A percentile compares a stretch with the other conserved stretches of the same genome.
Evolutionary conservation across 257 asterid genomes (phyloP).

Genomic region (Marsdenia floribunda): DNA sequence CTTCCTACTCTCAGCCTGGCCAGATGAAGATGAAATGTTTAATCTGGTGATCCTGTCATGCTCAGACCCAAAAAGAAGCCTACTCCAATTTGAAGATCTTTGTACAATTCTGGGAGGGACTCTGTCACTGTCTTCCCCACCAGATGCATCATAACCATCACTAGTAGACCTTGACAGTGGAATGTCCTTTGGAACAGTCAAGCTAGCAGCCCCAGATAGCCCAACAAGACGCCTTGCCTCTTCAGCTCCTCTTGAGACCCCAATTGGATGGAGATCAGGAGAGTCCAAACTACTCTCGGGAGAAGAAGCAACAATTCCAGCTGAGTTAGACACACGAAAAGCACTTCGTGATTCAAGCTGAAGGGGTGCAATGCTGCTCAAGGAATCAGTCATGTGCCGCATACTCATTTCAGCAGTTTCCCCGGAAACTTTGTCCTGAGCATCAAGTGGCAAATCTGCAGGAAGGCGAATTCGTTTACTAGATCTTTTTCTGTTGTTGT

Average conservation of each 20-base stretch:
- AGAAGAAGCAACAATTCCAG: slow-evolving; percentile 59
- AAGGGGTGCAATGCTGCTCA: slow-evolving; percentile 58
- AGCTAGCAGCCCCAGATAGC: slow-evolving; percentile 31
- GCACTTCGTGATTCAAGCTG: slow-evolving; percentile 66
- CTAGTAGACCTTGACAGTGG: slow-evolving; percentile 85
- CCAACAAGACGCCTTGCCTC: slow-evolving; percentile 52
- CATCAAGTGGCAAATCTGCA: slow-evolving; percentile 56
- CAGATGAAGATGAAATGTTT: slow-evolving; percentile 49
- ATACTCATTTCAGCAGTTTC: slow-evolving; percentile 28
- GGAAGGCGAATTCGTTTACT: slow-evolving; percentile 83
- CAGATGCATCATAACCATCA: slow-evolving; percentile 96
- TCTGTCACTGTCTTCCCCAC: slow-evolving; percentile 94
- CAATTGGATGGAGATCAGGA: slow-evolving; percentile 67
- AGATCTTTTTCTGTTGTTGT: slow-evolving; percentile 58
- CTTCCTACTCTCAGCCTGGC: slow-evolving; percentile 42
- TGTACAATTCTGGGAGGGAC: slow-evolving; percentile 55
- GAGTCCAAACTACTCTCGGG: slow-evolving; percentile 93
- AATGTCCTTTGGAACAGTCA: slow-evolving; percentile 36
- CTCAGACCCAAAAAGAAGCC: slow-evolving; percentile 66
- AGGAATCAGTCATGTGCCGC: slow-evolving; percentile 36
- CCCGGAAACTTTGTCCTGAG: slow-evolving; percentile 32
- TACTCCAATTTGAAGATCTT: slow-evolving; percentile 65
- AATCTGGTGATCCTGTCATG: slow-evolving; percentile 32
- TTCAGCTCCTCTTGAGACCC: slow-evolving; percentile 49
- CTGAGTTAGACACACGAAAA: slow-evolving; percentile 41